Conservation (phyloP, 108 stramenopile species). For the Parmales sp. region DNA sequence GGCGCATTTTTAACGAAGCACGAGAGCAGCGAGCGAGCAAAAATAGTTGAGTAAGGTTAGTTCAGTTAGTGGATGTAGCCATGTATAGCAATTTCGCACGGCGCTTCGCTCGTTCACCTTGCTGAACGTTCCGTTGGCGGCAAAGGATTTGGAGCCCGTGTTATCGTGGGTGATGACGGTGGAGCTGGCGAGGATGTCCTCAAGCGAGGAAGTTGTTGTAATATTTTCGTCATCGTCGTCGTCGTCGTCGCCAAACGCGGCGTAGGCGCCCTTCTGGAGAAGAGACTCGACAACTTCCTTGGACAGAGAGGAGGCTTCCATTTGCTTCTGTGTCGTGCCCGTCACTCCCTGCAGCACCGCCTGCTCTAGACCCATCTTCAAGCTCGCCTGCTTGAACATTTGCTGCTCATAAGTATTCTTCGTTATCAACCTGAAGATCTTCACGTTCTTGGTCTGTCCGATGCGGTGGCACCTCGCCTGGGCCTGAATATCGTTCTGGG, state of each 20-base stretch:
- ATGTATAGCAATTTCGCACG: too few relatives aligned
- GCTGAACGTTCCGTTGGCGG: slow-evolving; percentile 78
- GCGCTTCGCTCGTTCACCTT: too few relatives aligned
- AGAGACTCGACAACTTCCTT: slow-evolving; percentile 69
- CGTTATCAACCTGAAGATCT: slow-evolving; percentile 86
- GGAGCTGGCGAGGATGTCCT: slow-evolving; percentile 62
- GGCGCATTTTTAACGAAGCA: too few relatives aligned
- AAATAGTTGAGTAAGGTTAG: too few relatives aligned
- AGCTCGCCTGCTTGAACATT: slow-evolving; percentile 91
- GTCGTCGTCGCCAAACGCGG: slow-evolving; percentile 61
- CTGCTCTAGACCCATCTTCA: slow-evolving; percentile 97
- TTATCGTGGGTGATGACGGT: slow-evolving; percentile 69
- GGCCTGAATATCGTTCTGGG: slow-evolving; percentile 60
- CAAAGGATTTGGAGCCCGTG: slow-evolving; percentile 52
- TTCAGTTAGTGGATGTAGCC: too few relatives aligned
- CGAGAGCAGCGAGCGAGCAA: too few relatives aligned
- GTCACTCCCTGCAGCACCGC: slow-evolving; percentile 86
- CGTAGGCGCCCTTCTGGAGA: slow-evolving; percentile 77
- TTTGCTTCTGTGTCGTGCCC: slow-evolving; percentile 31
- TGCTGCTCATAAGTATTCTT: slow-evolving; percentile 93
- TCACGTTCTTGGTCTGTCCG: slow-evolving; percentile 90
- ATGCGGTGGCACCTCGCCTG: slow-evolving; percentile 90
- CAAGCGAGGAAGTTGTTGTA: slow-evolving; percentile 69
- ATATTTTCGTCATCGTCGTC: slow-evolving; percentile 36
- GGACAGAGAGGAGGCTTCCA: slow-evolving; percentile 41